Evolutionary conservation across 2,329 filamentous ascomycete genomes (phyloP).

Genomic region (Fusarium virguliforme): DNA sequence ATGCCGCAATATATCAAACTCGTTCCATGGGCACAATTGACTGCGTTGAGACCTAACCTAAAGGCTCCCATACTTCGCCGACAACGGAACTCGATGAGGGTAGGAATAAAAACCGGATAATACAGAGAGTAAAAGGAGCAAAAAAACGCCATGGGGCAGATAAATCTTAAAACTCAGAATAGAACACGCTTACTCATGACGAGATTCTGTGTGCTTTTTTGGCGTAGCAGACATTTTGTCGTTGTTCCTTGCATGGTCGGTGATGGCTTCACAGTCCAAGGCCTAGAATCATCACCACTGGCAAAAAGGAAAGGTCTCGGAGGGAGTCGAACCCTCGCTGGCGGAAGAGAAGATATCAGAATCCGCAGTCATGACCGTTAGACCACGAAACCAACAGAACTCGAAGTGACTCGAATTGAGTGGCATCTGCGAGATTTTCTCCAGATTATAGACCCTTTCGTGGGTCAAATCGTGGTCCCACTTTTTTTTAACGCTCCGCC

Average conservation of each 20-base stretch:
- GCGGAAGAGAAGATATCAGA: constrained; percentile 53
- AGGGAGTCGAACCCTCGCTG: constrained; percentile 59
- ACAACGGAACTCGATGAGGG: not conserved
- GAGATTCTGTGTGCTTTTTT: not conserved
- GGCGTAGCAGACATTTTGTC: not conserved
- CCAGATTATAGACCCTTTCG: not conserved
- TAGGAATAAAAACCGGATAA: not conserved
- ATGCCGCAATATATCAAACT: too few relatives aligned
- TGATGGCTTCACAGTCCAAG: not conserved
- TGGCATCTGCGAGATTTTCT: not conserved
- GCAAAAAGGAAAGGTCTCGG: constrained; percentile 52
- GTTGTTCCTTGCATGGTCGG: not conserved
- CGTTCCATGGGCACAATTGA: too few relatives aligned
- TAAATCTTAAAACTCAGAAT: not conserved
- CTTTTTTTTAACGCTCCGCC: constrained; percentile 3
- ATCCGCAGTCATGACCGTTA: constrained; percentile 59
- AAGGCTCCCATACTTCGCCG: not conserved
- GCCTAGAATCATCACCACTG: not conserved
- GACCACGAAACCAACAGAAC: constrained; percentile 53
- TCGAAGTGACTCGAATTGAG: not conserved
- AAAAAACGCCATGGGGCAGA: not conserved
- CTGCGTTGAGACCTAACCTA: not conserved
- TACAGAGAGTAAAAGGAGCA: not conserved
- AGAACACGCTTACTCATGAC: too few relatives aligned
- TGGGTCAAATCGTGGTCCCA: not conserved